Evolutionary conservation across 257 asterid genomes (phyloP), one percentile per base, ranked within the genome.

Genomic region (Asclepias syriaca): DNA sequence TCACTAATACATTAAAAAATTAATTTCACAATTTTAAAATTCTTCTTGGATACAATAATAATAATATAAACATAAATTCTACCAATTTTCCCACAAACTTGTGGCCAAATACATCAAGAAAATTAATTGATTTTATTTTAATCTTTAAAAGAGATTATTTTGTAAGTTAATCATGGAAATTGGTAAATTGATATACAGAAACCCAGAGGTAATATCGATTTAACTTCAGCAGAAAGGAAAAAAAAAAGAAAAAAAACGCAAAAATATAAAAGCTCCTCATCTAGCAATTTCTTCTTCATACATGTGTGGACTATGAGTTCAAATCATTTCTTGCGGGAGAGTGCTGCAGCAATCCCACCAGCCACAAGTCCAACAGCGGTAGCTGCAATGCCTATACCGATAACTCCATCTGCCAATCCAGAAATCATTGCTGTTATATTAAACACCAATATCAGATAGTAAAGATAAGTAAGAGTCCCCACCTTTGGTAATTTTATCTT

Each of bases 361-460:
- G 86, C 96, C 80, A 92, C 48, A 56, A 92, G 87, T 56, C 96
- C 96, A 39, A 85, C 90, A 72, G 94, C 96, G 75, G 94, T 87
- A 67, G 96, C 91, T 82, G 98, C 91, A 74, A 92, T 92, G 64
- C 96, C 96, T 1, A 88, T 87, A 63, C 98, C 98, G 72, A 90
- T 87, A 6, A 85, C 92, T 72, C 96, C 96, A 77, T 92, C 96
- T 92, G 64, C 65, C 59, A 65, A 53, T 32, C 6, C 49, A 75
- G 43, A 10, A 66, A 43, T 27, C 48, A 49, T 65, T 19, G 1
- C 11, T 10, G 65, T 37, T 16, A 32, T 15, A n/a, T 21, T 4
- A 5, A 60, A 15, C 21, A 70, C 50, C 49, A 34, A 7, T 3
- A 40, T 29, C 24, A 32, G 49, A 54, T 7, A n/a, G 6, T 32